Evolutionary conservation across 1,139 yeast species (phyloP), one percentile per base, ranked within the genome.

Genomic region (Suhomyces panamericanus): DNA sequence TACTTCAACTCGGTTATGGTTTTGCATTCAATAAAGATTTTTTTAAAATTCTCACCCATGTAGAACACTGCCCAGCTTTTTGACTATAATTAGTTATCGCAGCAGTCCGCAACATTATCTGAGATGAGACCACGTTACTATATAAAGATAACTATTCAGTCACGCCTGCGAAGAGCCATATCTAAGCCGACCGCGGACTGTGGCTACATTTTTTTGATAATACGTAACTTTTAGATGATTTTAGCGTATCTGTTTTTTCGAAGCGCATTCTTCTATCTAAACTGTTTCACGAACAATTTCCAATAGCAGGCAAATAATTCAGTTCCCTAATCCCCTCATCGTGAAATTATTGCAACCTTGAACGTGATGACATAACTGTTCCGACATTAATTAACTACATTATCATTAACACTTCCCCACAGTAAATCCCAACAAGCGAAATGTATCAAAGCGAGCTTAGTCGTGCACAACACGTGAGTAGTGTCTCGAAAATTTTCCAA

Each of bases 401-500:
- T 4, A 20, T 4, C 8, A 20, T 20, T 2, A 20, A 3, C 11
- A 4, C 11, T 27, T 26, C 24, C 24, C 38, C 38, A 35, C 38
- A 27, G 22, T 11, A 32, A n/a, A 14, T 27, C 15, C 13, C 20
- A 6, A 26, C 29, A 26, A 11, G n/a, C n/a, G 9, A 5, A 9
- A 9, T n/a, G 12, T 12, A 26, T 26, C 29, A 3, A 8, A 26
- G 29, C 24, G 32, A 26, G 32, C 35, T 14, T 9, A 13, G 41
- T 38, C 43, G 43, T 41, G 43, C 32, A 12, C 36, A 17, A 22
- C 37, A 28, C 44, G 32, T n/a, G 12, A 22, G 44, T 42, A 42
- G 44, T 42, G 44, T 42, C 35, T 22, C 38, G 37, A 43, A 43
- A 43, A 43, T 39, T 43, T 43, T 43, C 42, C 46, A 38, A 31